phyloP scores from a whole-genome alignment of 2,329 filamentous ascomycete genomes.

The Penicillium verrucosum region DNA sequence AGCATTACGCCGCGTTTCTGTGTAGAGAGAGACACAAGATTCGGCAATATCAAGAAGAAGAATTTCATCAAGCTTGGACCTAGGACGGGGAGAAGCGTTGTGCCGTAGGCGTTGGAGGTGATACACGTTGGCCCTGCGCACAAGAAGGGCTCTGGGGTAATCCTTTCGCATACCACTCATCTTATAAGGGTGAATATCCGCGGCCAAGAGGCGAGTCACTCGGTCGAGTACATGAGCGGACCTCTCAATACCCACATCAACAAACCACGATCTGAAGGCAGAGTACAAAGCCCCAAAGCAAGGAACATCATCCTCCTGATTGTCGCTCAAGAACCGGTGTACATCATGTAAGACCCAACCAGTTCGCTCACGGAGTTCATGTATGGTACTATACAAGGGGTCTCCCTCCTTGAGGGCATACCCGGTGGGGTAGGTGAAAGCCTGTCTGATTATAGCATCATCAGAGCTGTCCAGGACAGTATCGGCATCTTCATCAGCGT shows the following conservation, averaged over 20 bases:
- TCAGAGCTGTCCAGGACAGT: slow-evolving; percentile 56
- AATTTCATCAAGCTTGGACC: slow-evolving; percentile 83
- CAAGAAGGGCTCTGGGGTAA: slow-evolving; percentile 87
- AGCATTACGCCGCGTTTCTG: slow-evolving; percentile 90
- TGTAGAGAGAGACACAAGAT: slow-evolving; percentile 86
- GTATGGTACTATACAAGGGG: slow-evolving; percentile 69
- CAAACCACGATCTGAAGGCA: slow-evolving; percentile 93
- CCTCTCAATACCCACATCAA: slow-evolving; percentile 92
- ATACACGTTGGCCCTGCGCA: slow-evolving; percentile 90
- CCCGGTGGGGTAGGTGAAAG: slow-evolving; percentile 84
- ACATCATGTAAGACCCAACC: slow-evolving; percentile 78
- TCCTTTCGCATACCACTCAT: slow-evolving; percentile 87
- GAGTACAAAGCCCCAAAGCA: slow-evolving; percentile 93
- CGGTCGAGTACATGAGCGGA: slow-evolving; percentile 91
- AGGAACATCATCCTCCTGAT: slow-evolving; percentile 91
- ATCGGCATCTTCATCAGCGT: slow-evolving; percentile 43
- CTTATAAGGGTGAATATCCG: slow-evolving; percentile 89
- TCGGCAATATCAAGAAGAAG: slow-evolving; percentile 83
- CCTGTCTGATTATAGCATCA: slow-evolving; percentile 65
- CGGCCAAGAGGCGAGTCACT: slow-evolving; percentile 76
- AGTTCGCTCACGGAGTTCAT: slow-evolving; percentile 74
- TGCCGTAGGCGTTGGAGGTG: slow-evolving; percentile 91
- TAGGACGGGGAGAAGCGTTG: slow-evolving; percentile 82
- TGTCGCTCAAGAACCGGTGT: slow-evolving; percentile 74
- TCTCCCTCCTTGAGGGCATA: slow-evolving; percentile 69